phyloP scores from a whole-genome alignment of 2,329 filamentous ascomycete genomes.

The Amylocarpus encephaloides region DNA sequence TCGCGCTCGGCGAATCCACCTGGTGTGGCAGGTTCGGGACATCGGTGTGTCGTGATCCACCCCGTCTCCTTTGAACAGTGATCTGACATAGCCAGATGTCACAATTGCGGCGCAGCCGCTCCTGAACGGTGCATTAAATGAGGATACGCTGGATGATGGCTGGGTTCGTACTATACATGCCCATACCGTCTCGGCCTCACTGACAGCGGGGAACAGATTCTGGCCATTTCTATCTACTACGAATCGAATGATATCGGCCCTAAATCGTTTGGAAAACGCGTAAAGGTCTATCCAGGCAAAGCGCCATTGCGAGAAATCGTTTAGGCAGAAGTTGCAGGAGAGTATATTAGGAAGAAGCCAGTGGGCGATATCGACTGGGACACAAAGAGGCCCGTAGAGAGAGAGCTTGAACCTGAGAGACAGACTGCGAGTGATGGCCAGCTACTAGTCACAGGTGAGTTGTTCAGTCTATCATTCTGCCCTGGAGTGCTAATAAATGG shows the following conservation, averaged over 20 bases:
- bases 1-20: slow-evolving; percentile 27
- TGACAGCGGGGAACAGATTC: slow-evolving; percentile 61
- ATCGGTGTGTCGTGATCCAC: background rate
- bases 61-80: background rate
- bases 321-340: slow-evolving; percentile 9
- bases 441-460: too few species aligned
- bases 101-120: slow-evolving; percentile 6
- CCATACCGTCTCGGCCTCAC: slow-evolving; percentile 2
- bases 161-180: slow-evolving; percentile 4
- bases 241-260: slow-evolving; percentile 8
- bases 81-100: slow-evolving; percentile 3
- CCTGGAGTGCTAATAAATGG: background rate
- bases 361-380: slow-evolving; percentile 3
- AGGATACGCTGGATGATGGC: slow-evolving; percentile 11
- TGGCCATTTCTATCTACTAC: slow-evolving; percentile 42
- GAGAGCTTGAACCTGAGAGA: background rate
- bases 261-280: slow-evolving; percentile 13
- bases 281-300: slow-evolving; percentile 11
- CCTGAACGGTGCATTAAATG: slow-evolving; percentile 10
- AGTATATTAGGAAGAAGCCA: slow-evolving; percentile 13
- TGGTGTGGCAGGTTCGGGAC: slow-evolving; percentile 12
- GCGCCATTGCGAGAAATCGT: slow-evolving; percentile 12
- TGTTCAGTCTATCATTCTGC: too few species aligned
- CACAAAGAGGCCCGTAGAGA: background rate
- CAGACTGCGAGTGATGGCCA: background rate